phyloP scores from a whole-genome alignment of 257 asterid genomes.

The Nicotiana paniculata region DNA sequence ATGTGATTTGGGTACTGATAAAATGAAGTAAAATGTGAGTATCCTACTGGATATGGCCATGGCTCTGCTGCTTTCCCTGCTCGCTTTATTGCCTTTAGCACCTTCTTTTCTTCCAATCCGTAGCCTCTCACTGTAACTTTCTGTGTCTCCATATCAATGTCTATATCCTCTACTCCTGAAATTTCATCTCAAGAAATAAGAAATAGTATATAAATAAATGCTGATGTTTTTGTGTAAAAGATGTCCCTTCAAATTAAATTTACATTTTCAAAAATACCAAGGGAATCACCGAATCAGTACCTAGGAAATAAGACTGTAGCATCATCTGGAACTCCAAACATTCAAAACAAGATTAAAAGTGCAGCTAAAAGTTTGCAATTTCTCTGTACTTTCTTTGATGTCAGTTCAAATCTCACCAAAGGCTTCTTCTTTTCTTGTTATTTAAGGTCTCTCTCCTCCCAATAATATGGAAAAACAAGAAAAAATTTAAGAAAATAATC shows the following conservation, averaged over 20 bases:
- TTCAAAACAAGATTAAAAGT: neutral
- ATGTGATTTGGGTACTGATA: constrained; percentile 79
- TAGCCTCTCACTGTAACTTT: constrained; percentile 75
- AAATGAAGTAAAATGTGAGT: constrained; percentile 67
- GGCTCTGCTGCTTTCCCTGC: constrained; percentile 96
- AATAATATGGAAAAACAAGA: too few species aligned
- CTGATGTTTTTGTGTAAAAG: neutral
- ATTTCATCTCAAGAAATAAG: neutral
- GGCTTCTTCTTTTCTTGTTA: too few species aligned
- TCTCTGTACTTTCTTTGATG: neutral
- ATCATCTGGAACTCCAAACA: neutral
- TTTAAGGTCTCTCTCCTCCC: neutral
- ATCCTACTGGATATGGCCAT: constrained; percentile 84
- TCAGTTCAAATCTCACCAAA: too few species aligned
- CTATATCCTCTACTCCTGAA: constrained; percentile 79
- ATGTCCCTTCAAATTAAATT: neutral
- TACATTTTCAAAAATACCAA: neutral
- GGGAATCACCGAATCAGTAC: too few species aligned
- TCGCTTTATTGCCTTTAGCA: constrained; percentile 66
- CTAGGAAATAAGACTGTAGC: neutral
- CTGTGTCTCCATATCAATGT: constrained; percentile 81
- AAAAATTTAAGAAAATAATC: too few species aligned
- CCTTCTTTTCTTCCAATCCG: constrained; percentile 61
- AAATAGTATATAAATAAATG: neutral
- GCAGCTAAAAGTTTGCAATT: neutral